Percentiles rank a stretch among this genome's conserved stretches.
phyloP scores from a whole-genome alignment of 768 basidiomycete genomes.

The Pleurotus salmoneostramineus region DNA sequence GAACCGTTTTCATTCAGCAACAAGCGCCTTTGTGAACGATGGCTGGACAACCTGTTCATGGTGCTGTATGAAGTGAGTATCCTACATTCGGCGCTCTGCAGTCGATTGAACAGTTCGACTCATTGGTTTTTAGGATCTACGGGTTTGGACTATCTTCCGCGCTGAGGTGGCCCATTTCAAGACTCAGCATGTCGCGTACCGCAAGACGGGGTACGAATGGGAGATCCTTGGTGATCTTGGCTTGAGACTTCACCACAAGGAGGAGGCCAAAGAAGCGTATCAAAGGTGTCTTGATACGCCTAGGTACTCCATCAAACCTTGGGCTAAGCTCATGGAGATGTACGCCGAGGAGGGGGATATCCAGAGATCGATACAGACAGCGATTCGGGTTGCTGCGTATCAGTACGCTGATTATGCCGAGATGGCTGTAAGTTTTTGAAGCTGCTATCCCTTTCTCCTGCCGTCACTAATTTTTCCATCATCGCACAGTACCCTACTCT shows the following conservation, averaged over 20 bases:
- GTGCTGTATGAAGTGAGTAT: constrained; percentile 85
- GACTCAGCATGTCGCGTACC: constrained; percentile 95
- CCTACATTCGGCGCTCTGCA: not conserved
- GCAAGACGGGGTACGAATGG: constrained; percentile 97
- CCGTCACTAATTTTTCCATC: constrained; percentile 8
- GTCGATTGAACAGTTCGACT: not conserved
- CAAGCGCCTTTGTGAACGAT: constrained; percentile 94
- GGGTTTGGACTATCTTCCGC: constrained; percentile 98
- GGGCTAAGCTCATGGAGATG: constrained; percentile 91
- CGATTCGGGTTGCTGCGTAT: constrained; percentile 90
- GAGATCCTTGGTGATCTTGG: constrained; percentile 97
- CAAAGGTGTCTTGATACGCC: constrained; percentile 88
- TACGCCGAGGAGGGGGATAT: constrained; percentile 98
- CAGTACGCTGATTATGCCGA: constrained; percentile 88
- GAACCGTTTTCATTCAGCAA: constrained; percentile 91
- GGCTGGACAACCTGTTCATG: constrained; percentile 99
- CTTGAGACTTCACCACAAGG: constrained; percentile 90
- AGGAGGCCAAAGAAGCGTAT: constrained; percentile 97
- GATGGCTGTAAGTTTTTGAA: constrained; percentile 61
- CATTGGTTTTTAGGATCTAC: constrained; percentile 64
- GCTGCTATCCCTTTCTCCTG: not conserved
- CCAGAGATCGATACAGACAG: constrained; percentile 84
- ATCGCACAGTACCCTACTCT: constrained; percentile 75
- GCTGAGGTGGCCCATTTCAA: constrained; percentile 99
- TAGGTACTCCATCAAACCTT: constrained; percentile 87